Conservation (phyloP, 2,329 filamentous ascomycete genomes). For the Paraconiothyrium sp. region DNA sequence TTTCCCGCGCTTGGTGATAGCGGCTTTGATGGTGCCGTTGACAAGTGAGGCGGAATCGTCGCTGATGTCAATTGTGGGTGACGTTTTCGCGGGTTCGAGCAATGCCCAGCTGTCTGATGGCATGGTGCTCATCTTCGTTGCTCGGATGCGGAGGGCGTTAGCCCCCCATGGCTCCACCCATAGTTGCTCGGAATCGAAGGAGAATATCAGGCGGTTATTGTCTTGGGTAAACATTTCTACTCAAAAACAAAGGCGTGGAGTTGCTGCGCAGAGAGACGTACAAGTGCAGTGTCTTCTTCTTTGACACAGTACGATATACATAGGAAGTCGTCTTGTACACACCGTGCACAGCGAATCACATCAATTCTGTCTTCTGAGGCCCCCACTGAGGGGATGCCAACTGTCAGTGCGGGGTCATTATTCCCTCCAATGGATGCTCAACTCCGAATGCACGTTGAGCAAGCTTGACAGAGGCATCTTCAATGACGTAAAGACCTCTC, state of each 20-base stretch:
- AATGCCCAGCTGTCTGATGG: slow-evolving; percentile 41
- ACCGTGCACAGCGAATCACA: too few species aligned
- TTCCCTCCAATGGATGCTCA: slow-evolving; percentile 3
- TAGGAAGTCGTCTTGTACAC: too few species aligned
- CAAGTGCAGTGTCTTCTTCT: too few species aligned
- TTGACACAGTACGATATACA: too few species aligned
- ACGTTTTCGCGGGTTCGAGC: slow-evolving; percentile 14
- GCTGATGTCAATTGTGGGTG: slow-evolving; percentile 22
- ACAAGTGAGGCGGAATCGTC: slow-evolving; percentile 52
- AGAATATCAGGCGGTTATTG: slow-evolving; percentile 68
- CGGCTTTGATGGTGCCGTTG: slow-evolving; percentile 61
- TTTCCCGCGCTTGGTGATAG: slow-evolving; percentile 60
- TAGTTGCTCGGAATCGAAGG: slow-evolving; percentile 60
- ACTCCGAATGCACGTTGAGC: not conserved
- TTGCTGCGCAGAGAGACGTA: too few species aligned
- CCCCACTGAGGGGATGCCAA: slow-evolving; percentile 3
- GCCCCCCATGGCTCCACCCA: slow-evolving; percentile 61
- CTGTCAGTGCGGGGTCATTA: slow-evolving; percentile 4
- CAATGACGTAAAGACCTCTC: not conserved
- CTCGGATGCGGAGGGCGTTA: slow-evolving; percentile 59
- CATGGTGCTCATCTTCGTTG: slow-evolving; percentile 52
- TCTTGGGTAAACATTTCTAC: slow-evolving; percentile 53
- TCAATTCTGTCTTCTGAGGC: not conserved
- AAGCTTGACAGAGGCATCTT: not conserved
- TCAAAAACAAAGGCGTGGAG: too few species aligned